Base-by-base conservation (phyloP, 2,329 filamentous ascomycete species). In the Diaporthe velutina region DNA sequence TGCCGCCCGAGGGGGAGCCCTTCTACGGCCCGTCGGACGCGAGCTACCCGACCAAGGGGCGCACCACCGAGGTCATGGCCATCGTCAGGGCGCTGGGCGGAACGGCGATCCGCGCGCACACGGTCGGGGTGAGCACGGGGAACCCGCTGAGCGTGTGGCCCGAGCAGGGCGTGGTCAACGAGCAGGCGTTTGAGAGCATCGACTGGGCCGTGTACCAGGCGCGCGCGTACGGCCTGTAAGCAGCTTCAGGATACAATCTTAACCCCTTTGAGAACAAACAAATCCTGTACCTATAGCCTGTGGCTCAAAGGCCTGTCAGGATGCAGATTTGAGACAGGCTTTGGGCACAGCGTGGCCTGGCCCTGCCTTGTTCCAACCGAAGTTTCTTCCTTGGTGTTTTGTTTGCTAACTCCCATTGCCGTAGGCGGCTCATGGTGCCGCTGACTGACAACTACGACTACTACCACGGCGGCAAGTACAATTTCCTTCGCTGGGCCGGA, bases 371-470 rank as follows among this genome's bases (percentile, higher is more conserved):
- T n/a, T n/a, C n/a, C n/a, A n/a, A n/a, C n/a, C n/a, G n/a, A n/a
- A n/a, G n/a, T n/a, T n/a, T n/a, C n/a, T n/a, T n/a, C n/a, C n/a
- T n/a, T n/a, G n/a, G n/a, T n/a, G n/a, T n/a, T n/a, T n/a, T n/a
- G n/a, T n/a, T n/a, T n/a, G n/a, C n/a, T n/a, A n/a, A n/a, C n/a
- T n/a, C n/a, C n/a, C n/a, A n/a, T n/a, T n/a, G n/a, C n/a, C n/a
- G n/a, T n/a, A n/a, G n/a, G n/a, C 81, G 86, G 45, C 78, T 88
- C 58, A 80, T 87, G 75, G 82, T 86, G 50, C 86, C 86, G 0
- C 78, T 88, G 73, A 83, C 84, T 7, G 86, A 88, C 78, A 86
- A 88, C 73, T 88, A 85, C 81, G 84, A 88, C 77, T 88, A 88
- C 77, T 88, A 88, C 78, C 86, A 88, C 75, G 86, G 86, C 30